Percentiles rank a stretch among this genome's conserved stretches.
Conservation (phyloP, 2,329 filamentous ascomycete species). For the Clonostachys rosea region DNA sequence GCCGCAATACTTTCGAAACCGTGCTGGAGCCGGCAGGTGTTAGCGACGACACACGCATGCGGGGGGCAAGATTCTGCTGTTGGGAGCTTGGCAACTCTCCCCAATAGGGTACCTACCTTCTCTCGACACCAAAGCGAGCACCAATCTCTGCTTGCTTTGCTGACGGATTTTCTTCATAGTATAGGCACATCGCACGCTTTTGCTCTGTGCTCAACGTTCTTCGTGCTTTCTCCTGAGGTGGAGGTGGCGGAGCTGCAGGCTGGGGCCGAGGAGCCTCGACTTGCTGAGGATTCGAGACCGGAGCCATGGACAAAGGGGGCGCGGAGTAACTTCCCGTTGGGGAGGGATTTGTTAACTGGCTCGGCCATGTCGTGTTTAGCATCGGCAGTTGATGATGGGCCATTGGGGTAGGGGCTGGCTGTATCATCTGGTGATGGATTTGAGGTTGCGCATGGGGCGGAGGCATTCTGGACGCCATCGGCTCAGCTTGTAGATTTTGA, state of each 20-base stretch:
- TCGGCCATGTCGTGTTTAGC: slow-evolving; percentile 74
- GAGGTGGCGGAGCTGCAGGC: slow-evolving; percentile 4
- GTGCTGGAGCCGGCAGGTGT: slow-evolving; percentile 55
- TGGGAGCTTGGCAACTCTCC: too few species aligned
- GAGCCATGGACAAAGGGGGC: slow-evolving; percentile 48
- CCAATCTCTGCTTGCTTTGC: slow-evolving; percentile 97
- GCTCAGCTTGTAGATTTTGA: slow-evolving; percentile 42
- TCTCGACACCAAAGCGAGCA: slow-evolving; percentile 89
- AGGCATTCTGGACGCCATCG: slow-evolving; percentile 49
- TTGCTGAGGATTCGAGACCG: slow-evolving; percentile 3
- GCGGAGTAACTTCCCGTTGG: slow-evolving; percentile 48
- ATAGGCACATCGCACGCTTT: slow-evolving; percentile 88
- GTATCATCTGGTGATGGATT: slow-evolving; percentile 7
- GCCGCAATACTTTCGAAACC: slow-evolving; percentile 93
- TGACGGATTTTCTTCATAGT: slow-evolving; percentile 83
- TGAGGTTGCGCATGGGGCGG: slow-evolving; percentile 39
- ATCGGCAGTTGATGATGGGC: slow-evolving; percentile 54
- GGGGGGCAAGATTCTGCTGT: neutral
- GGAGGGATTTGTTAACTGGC: slow-evolving; percentile 71
- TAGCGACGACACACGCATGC: neutral
- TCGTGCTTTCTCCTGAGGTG: slow-evolving; percentile 58
- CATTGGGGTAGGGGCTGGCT: slow-evolving; percentile 28
- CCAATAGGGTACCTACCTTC: slow-evolving; percentile 63
- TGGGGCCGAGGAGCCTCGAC: slow-evolving; percentile 6
- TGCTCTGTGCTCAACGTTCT: slow-evolving; percentile 91